Evolutionary conservation across 345 rosid genomes (phyloP), one percentile per base, ranked within the genome.

Genomic region (Camelina hispida): DNA sequence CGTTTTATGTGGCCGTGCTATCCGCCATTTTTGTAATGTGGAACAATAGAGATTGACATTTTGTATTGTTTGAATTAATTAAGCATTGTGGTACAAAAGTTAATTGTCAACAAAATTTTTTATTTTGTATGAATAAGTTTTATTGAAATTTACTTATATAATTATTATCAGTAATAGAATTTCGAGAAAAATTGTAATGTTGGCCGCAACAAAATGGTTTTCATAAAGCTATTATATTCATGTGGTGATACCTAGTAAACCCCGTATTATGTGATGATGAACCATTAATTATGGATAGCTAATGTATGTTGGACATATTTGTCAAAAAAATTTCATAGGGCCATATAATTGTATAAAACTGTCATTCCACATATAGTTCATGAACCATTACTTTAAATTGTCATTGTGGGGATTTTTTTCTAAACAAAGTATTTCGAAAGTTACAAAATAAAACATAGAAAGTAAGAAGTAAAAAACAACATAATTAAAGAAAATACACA

Each of bases 331-430:
- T 32, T 32, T 32, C 35, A 32, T 32, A 32, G 35, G 8, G 9
- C 28, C 28, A 32, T 32, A 32, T 32, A 32, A 32, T 32, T 1
- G 35, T 32, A 32, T 32, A 68, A 43, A 68, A 28, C 9, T 40
- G 50, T 5, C 22, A 14, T 9, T 37, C 25, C 25, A 9, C 37
- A 3, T 15, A 23, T 23, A 53, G 38, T 53, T 68, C 25, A 68
- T 68, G 38, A 61, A 68, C 40, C 18, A 17, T 12, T 66, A 34
- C 50, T 32, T 46, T n/a, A 46, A 46, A 16, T 28, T 54, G 2
- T 62, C 23, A 63, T 14, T 30, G 30, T 34, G 25, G n/a, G 18
- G 14, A 48, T n/a, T 10, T 28, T 56, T 20, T 35, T 35, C 5
- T 2, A 7, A 51, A 9, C 20, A 66, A 66, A 54, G 17, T 43